Conservation (phyloP, 441 rosid species). For the Pelargonium fulgidum region DNA sequence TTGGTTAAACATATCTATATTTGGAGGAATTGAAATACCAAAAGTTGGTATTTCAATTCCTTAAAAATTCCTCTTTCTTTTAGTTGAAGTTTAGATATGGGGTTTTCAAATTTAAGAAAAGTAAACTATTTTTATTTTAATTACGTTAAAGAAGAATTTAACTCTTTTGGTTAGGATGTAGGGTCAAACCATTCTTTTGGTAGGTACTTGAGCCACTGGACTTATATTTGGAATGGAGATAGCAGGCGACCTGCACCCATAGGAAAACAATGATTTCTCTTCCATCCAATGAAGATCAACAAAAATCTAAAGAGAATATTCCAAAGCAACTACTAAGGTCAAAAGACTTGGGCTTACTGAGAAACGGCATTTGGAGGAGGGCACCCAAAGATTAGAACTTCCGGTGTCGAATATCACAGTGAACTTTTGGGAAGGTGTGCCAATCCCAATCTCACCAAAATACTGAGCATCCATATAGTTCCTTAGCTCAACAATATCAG, state of each 20-base stretch:
- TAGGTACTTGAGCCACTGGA: slow-evolving; percentile 52
- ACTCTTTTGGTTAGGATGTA: slow-evolving; percentile 4
- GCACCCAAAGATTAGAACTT: slow-evolving; percentile 72
- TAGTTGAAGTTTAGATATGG: too few species aligned
- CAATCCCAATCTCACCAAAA: slow-evolving; percentile 60
- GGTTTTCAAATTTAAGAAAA: too few species aligned
- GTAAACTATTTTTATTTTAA: too few species aligned
- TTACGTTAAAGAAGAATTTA: neutral
- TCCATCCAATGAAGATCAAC: slow-evolving; percentile 2
- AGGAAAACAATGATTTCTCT: slow-evolving; percentile 11
- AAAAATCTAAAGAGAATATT: neutral
- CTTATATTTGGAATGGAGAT: slow-evolving; percentile 57
- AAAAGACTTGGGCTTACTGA: slow-evolving; percentile 34
- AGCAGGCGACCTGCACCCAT: slow-evolving; percentile 51
- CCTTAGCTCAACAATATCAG: neutral
- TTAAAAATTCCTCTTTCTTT: too few species aligned
- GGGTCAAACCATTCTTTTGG: slow-evolving; percentile 41
- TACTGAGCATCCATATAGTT: slow-evolving; percentile 6
- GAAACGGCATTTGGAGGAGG: slow-evolving; percentile 52
- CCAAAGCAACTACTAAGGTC: neutral
- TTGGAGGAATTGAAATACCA: too few species aligned
- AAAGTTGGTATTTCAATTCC: too few species aligned
- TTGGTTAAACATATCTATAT: too few species aligned
- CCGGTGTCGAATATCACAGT: slow-evolving; percentile 64
- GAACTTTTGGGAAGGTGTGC: slow-evolving; percentile 61